Evolutionary conservation across 2,329 filamentous ascomycete species (phyloP).

Genomic region (Pseudocercospora eumusae): DNA sequence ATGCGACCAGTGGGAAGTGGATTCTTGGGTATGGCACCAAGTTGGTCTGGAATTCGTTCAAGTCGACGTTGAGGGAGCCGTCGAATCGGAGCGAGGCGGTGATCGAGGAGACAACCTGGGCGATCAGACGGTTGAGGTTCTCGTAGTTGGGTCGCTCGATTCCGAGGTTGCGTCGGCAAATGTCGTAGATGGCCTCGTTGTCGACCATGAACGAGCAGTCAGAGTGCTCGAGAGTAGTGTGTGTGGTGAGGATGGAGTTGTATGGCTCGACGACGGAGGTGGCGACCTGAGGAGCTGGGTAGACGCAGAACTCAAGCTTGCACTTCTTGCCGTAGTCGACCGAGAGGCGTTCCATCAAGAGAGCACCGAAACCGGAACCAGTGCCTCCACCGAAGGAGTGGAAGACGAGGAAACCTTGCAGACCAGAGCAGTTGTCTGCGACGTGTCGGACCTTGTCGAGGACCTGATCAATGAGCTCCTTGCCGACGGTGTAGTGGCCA

Average conservation of each 20-base stretch:
- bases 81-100: constrained; percentile 98
- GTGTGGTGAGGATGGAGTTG: constrained; percentile 98
- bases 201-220: constrained; percentile 99
- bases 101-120: constrained; percentile 98
- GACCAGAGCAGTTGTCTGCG: constrained; percentile 95
- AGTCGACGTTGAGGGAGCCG: constrained; percentile 96
- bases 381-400: constrained; percentile 99
- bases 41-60: constrained; percentile 99
- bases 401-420: constrained; percentile 99
- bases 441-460: constrained; percentile 97
- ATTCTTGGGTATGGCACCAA: constrained; percentile 98
- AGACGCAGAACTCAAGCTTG: constrained; percentile 99
- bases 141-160: constrained; percentile 98
- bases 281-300: constrained; percentile 94
- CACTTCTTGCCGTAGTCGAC: constrained; percentile 99
- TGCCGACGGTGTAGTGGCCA: constrained; percentile 99
- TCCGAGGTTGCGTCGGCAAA: constrained; percentile 95
- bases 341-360: constrained; percentile 97
- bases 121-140: constrained; percentile 98
- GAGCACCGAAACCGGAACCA: constrained; percentile 95
- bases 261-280: constrained; percentile 99
- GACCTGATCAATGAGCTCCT: constrained; percentile 98
- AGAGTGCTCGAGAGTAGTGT: constrained; percentile 98
- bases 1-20: constrained; percentile 97
- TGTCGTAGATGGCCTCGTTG: constrained; percentile 99